Evolutionary conservation across 2,329 filamentous ascomycete species (phyloP).

Genomic region (Neonectria neomacrospora): DNA sequence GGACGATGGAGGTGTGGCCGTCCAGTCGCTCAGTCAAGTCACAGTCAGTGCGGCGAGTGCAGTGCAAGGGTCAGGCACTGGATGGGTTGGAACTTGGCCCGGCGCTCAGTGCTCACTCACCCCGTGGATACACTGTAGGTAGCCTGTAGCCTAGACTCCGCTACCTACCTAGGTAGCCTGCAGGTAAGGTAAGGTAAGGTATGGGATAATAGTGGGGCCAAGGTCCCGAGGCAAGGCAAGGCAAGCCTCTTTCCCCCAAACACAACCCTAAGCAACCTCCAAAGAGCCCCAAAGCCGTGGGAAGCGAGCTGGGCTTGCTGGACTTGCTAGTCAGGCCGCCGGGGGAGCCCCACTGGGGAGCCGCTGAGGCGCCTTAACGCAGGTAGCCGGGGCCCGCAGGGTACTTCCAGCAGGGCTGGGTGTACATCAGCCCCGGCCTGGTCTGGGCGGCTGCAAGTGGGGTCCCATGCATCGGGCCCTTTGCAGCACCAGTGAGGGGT

Average conservation of each 20-base stretch:
- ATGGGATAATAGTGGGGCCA: constrained; percentile 11
- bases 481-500: constrained; percentile 19
- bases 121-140: background rate
- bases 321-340: constrained; percentile 28
- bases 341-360: constrained; percentile 21
- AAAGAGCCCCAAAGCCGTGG: constrained; percentile 19
- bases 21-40: constrained; percentile 17
- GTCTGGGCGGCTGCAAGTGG: constrained; percentile 23
- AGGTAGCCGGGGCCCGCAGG: constrained; percentile 26
- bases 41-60: constrained; percentile 3
- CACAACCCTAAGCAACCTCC: constrained; percentile 12
- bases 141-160: background rate
- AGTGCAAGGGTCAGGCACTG: constrained; percentile 16
- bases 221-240: constrained; percentile 14
- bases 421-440: constrained; percentile 26
- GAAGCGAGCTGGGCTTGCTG: constrained; percentile 35
- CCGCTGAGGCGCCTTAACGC: constrained; percentile 7
- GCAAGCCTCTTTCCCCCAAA: constrained; percentile 14
- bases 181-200: background rate
- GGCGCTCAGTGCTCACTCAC: background rate
- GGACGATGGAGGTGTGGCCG: constrained; percentile 40
- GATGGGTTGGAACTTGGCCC: background rate
- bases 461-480: constrained; percentile 28
- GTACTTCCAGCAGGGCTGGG: constrained; percentile 37
- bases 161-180: background rate